These are phyloP conservation scores for Scutellaria minor DNA, from an alignment of 257 asterid species.

Conservation along the genomic window DNA sequence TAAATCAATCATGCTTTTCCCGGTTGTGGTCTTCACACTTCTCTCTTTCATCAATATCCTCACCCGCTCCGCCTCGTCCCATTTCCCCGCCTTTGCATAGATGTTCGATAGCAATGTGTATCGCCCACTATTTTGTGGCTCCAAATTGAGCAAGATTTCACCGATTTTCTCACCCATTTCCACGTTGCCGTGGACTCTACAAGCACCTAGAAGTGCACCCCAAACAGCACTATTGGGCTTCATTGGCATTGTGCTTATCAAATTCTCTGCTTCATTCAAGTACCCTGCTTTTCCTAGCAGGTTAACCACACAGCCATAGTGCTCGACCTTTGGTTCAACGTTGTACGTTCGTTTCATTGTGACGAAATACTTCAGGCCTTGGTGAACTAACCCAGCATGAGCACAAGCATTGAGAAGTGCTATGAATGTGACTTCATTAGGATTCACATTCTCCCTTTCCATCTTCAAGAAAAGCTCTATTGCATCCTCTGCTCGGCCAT, in stretches of 20 bases:
- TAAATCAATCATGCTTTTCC: constrained; percentile 44
- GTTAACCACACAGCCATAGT: constrained; percentile 61
- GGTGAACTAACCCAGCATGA: constrained; percentile 57
- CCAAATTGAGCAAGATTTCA: constrained; percentile 50
- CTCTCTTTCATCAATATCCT: constrained; percentile 55
- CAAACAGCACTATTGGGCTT: constrained; percentile 50
- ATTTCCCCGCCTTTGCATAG: constrained; percentile 58
- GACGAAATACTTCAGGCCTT: constrained; percentile 48
- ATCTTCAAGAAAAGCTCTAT: constrained; percentile 51
- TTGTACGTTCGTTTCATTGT: constrained; percentile 41
- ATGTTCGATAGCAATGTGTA: constrained; percentile 57
- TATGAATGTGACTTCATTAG: constrained; percentile 52
- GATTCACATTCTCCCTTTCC: constrained; percentile 39
- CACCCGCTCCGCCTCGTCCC: constrained; percentile 46
- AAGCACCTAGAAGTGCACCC: constrained; percentile 64
- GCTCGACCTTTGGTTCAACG: constrained; percentile 53
- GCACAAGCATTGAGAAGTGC: constrained; percentile 58
- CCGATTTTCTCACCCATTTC: constrained; percentile 56
- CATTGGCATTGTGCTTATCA: constrained; percentile 53
- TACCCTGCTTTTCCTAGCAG: constrained; percentile 58
- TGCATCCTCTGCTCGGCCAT: constrained; percentile 61
- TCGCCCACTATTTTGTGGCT: constrained; percentile 53
- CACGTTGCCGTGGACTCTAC: constrained; percentile 50
- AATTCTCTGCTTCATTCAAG: constrained; percentile 53
- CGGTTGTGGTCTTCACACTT: constrained; percentile 44